These are phyloP conservation scores for Mucuna pruriens DNA, from an alignment of 306 rosid species.

Conservation along the genomic window DNA sequence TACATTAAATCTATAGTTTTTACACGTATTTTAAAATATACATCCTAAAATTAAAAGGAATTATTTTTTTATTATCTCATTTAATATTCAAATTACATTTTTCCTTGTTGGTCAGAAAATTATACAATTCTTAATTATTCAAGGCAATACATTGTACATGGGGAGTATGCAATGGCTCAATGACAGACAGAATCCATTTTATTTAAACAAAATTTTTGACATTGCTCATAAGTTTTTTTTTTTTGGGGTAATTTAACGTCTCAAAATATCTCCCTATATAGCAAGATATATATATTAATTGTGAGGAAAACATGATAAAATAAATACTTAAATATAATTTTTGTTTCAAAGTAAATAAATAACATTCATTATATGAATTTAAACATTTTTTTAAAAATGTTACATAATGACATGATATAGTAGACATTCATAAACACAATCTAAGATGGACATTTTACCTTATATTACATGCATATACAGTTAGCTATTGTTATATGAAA, in stretches of 20 bases:
- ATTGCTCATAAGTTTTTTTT: neutral
- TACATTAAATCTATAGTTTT: no score
- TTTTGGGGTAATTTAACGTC: neutral
- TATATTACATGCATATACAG: no score
- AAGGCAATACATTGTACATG: neutral
- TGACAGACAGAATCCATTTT: neutral
- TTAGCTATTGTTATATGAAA: no score
- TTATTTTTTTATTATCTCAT: neutral
- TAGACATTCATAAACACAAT: no score
- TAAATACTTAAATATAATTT: no score
- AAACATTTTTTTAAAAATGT: no score
- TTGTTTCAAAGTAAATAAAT: no score
- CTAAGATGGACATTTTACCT: no score
- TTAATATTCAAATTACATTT: neutral
- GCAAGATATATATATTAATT: neutral
- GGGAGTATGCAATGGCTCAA: neutral
- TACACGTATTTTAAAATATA: no score
- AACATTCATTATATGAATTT: no score
- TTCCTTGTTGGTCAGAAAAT: neutral
- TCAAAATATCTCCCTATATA: neutral
- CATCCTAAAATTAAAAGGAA: neutral
- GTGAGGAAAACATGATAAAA: neutral
- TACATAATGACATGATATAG: no score
- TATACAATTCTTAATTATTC: neutral
- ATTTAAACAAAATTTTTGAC: neutral